Conservation (phyloP, 148 eudicot species). For the Simmondsia chinensis region DNA sequence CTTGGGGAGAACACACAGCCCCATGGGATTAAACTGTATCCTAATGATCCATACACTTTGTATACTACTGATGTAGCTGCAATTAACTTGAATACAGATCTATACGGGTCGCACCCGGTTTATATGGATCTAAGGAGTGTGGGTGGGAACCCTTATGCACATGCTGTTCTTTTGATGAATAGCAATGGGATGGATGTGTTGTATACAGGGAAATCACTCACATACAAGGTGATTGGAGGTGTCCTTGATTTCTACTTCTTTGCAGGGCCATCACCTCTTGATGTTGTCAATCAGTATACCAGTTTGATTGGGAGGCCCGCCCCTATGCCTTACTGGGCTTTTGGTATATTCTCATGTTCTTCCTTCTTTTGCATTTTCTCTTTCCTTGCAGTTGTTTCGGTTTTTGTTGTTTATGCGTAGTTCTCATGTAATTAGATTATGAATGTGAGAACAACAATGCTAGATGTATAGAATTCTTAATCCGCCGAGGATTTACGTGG, state of each 20-base stretch:
- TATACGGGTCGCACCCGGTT: constrained; percentile 94
- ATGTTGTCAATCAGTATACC: constrained; percentile 85
- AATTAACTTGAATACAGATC: constrained; percentile 65
- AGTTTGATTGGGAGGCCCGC: constrained; percentile 86
- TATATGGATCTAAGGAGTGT: constrained; percentile 87
- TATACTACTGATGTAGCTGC: constrained; percentile 73
- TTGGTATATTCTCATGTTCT: constrained; percentile 36
- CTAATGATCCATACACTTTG: constrained; percentile 81
- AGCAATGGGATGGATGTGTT: constrained; percentile 96
- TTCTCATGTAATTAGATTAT: not conserved
- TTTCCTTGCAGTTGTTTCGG: not conserved
- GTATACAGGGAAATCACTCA: constrained; percentile 66
- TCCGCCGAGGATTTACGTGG: too few species aligned
- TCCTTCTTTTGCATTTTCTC: not conserved
- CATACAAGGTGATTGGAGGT: constrained; percentile 95
- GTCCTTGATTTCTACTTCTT: constrained; percentile 93
- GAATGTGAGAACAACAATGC: too few species aligned
- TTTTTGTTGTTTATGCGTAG: not conserved
- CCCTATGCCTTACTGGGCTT: constrained; percentile 97
- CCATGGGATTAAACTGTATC: constrained; percentile 70
- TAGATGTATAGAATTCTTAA: too few species aligned
- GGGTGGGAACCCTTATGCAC: constrained; percentile 47
- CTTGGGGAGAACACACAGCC: constrained; percentile 88
- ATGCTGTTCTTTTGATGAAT: constrained; percentile 72
- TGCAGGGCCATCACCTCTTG: constrained; percentile 67